Evolutionary conservation across 345 rosid species (phyloP), one percentile per base, ranked within the genome.

Genomic region (Raphanus sativus): DNA sequence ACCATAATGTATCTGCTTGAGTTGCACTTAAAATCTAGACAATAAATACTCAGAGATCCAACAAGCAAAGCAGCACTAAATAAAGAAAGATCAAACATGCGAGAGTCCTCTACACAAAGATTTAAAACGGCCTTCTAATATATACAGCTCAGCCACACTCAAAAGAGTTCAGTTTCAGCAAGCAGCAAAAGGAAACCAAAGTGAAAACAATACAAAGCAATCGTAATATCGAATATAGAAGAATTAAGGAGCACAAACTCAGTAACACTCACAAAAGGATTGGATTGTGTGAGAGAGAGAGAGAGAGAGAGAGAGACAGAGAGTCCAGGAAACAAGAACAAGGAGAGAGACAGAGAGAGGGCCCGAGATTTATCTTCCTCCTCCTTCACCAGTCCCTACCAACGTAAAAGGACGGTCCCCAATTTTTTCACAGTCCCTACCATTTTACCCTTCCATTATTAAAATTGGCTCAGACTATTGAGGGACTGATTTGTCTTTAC

Each of bases 261-360:
- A 45, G 30, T 67, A 16, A 60, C 30, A 42, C 12, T 25, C 9
- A 50, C 28, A 76, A 62, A 36, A 52, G 38, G 70, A 40, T 69
- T 12, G 64, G 79, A 38, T 50, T 13, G 17, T 26, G 45, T 58
- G 69, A 54, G 65, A 56, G 28, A 45, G 67, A 61, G 48, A 50
- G 56, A n/a, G 56, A 9, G 45, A 38, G 45, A 1, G 45, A 10
- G 45, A 38, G 45, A 38, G 45, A 38, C 45, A 38, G 12, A 10
- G 45, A 38, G 45, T 38, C 4, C 45, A 38, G 45, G 10, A 38
- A 38, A 38, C 45, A 38, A 38, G 45, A 38, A 38, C 45, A 38
- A 38, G 4, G 45, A 10, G 45, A 38, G 45, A 38, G 45, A 38
- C 45, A 38, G 12, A 10, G 12, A 38, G 45, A 29, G 21, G 34